phyloP scores from a whole-genome alignment of 2,329 filamentous ascomycete genomes.

The Hymenoscyphus infarciens region DNA sequence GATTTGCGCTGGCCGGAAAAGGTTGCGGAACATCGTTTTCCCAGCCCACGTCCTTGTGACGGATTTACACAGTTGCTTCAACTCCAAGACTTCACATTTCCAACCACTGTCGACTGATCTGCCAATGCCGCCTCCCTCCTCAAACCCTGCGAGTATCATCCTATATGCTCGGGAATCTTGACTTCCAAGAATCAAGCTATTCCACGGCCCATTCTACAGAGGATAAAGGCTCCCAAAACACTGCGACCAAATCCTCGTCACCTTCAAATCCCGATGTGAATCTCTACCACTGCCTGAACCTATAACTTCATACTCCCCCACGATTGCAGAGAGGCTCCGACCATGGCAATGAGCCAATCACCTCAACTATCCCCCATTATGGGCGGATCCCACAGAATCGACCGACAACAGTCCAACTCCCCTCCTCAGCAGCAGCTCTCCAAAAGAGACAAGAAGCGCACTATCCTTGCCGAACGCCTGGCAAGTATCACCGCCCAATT shows the following conservation, averaged over 20 bases:
- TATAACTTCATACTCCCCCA: not conserved
- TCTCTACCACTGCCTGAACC: not conserved
- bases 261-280: not conserved
- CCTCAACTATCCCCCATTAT: conserved; percentile 32
- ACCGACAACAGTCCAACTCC: conserved; percentile 33
- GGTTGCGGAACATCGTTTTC: too few species aligned
- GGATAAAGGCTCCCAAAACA: not conserved
- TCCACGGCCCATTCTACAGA: not conserved
- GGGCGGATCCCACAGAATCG: conserved; percentile 25
- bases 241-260: conserved; percentile 1
- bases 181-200: not conserved
- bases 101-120: not conserved
- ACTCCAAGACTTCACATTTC: not conserved
- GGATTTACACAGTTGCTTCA: not conserved
- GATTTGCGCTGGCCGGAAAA: too few species aligned
- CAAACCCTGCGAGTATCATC: not conserved
- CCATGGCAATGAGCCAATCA: conserved; percentile 32
- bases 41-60: too few species aligned
- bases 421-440: conserved; percentile 44
- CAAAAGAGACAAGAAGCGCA: conserved; percentile 88
- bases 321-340: not conserved
- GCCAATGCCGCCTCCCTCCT: not conserved
- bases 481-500: conserved; percentile 73
- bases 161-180: not conserved
- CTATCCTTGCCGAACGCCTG: conserved; percentile 76